A percentile compares a stretch with the other conserved stretches of the same genome.
Evolutionary conservation across 1,139 yeast species (phyloP).

Genomic region (Hyphopichia pseudoburtonii): DNA sequence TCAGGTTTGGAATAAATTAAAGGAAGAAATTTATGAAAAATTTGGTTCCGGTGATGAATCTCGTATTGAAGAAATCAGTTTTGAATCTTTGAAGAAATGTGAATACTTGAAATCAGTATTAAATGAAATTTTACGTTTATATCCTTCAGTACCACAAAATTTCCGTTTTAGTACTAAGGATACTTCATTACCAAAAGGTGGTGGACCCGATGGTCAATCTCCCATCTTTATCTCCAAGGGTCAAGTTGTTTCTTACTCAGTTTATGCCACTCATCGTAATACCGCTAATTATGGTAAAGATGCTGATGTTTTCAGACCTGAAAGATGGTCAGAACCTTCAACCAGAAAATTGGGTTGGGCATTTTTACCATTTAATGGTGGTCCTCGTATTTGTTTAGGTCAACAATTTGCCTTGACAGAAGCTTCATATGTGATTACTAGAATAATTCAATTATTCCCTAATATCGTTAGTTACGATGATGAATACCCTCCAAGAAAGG

Average conservation of each 20-base stretch:
- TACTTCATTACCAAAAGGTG: conserved; percentile 55
- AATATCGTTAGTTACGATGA: conserved; percentile 12
- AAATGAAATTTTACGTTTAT: conserved; percentile 51
- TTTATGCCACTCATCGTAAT: conserved; percentile 43
- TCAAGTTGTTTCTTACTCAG: conserved; percentile 35
- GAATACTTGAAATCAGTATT: conserved; percentile 48
- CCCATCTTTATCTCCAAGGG: conserved; percentile 49
- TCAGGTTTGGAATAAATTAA: conserved; percentile 35
- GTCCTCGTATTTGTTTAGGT: conserved; percentile 61
- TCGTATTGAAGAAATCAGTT: conserved; percentile 27
- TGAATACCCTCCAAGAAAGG: conserved; percentile 36
- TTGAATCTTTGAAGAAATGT: conserved; percentile 50
- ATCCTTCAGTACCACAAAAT: conserved; percentile 55
- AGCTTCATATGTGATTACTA: conserved; percentile 45
- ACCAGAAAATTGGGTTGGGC: conserved; percentile 48
- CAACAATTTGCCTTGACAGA: conserved; percentile 62
- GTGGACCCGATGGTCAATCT: conserved; percentile 43
- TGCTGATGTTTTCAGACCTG: conserved; percentile 45
- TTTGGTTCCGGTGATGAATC: conserved; percentile 33
- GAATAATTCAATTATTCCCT: conserved; percentile 37
- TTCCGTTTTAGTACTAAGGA: conserved; percentile 43
- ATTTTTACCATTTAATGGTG: conserved; percentile 58
- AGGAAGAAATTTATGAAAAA: conserved; percentile 31
- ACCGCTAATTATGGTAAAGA: conserved; percentile 45
- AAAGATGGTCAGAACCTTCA: conserved; percentile 46